Evolutionary conservation across 2,329 filamentous ascomycete species (phyloP).

Genomic region (Colletotrichum lindemuthianum): DNA sequence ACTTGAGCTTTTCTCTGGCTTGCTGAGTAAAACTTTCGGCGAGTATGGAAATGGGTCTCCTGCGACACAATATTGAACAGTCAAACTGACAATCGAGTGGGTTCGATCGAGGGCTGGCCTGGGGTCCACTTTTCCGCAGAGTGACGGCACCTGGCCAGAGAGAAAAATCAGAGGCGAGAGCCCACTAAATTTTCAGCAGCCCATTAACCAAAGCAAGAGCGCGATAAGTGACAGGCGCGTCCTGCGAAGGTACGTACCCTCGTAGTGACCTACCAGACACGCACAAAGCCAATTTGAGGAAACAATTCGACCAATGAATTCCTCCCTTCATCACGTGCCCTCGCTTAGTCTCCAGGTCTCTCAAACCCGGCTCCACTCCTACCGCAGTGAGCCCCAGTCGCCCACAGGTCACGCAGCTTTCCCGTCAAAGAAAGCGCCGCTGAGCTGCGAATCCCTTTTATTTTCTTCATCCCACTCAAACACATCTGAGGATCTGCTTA

Average conservation of each 20-base stretch:
- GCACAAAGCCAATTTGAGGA: neutral
- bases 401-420: conserved; percentile 1
- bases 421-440: conserved; percentile 2
- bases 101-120: conserved; percentile 23
- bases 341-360: conserved; percentile 42
- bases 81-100: neutral
- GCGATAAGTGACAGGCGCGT: too few species aligned
- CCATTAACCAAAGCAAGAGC: too few species aligned
- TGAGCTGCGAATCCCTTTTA: conserved; percentile 25
- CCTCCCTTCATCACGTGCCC: neutral
- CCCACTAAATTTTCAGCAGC: neutral
- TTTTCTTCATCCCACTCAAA: conserved; percentile 44
- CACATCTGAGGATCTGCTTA: conserved; percentile 69
- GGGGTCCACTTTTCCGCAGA: neutral
- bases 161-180: neutral
- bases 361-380: conserved; percentile 40
- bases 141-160: neutral
- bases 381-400: too few species aligned
- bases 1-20: conserved; percentile 37
- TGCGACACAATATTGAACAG: neutral
- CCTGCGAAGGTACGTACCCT: too few species aligned
- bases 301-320: neutral
- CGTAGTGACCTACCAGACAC: neutral
- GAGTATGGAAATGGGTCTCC: conserved; percentile 6
- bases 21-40: conserved; percentile 33